These are phyloP conservation scores for Triticum dicoccoides DNA, from an alignment of 176 grass and related monocot genomes.

Conservation along the genomic window DNA sequence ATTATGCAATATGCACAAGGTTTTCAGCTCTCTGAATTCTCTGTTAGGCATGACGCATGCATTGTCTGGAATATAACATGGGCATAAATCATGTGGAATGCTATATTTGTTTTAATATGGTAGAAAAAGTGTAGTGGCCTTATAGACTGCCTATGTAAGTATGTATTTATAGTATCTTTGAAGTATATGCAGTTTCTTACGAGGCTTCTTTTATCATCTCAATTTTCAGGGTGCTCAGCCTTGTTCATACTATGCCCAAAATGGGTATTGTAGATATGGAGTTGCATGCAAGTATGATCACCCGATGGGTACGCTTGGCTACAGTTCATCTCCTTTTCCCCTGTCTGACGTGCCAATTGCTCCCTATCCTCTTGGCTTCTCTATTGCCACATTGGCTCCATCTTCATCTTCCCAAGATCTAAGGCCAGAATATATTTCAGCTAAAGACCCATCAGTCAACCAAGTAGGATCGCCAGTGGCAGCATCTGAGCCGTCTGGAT, in stretches of 20 bases:
- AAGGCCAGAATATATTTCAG: constrained; percentile 52
- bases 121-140: not conserved
- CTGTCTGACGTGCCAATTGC: constrained; percentile 63
- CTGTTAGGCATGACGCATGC: not conserved
- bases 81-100: not conserved
- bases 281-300: constrained; percentile 83
- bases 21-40: not conserved
- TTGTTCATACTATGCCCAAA: constrained; percentile 70
- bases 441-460: constrained; percentile 46
- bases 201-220: constrained; percentile 25
- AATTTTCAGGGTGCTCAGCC: constrained; percentile 62
- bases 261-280: constrained; percentile 84
- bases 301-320: constrained; percentile 62
- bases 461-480: constrained; percentile 45
- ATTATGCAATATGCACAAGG: not conserved
- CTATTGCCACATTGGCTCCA: constrained; percentile 54
- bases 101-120: constrained; percentile 19
- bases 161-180: not conserved
- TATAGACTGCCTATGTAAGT: not conserved
- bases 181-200: constrained; percentile 24
- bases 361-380: constrained; percentile 54
- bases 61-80: not conserved
- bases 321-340: constrained; percentile 63
- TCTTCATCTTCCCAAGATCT: constrained; percentile 63
- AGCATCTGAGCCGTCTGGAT: constrained; percentile 38